Percentiles rank a stretch among this genome's conserved stretches.
These are phyloP conservation scores for Elsinoe fawcettii DNA, from an alignment of 2,329 filamentous ascomycete species.

Conservation along the genomic window DNA sequence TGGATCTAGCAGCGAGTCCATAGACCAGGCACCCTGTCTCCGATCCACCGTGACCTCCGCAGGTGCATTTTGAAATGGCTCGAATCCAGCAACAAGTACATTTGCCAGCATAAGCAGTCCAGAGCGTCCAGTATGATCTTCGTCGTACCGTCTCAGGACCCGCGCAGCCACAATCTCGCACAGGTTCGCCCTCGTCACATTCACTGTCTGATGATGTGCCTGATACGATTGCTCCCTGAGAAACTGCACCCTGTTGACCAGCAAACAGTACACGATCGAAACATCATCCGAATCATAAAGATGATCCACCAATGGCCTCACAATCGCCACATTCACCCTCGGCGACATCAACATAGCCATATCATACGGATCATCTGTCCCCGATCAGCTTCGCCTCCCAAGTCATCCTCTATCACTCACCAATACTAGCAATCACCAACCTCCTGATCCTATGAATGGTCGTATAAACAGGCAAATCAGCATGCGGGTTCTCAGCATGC, in stretches of 20 bases:
- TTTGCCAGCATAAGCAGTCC: conserved; percentile 68
- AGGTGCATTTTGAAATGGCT: conserved; percentile 78
- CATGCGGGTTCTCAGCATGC: conserved; percentile 48
- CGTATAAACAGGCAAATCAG: conserved; percentile 62
- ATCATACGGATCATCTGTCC: conserved; percentile 55
- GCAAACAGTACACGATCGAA: conserved; percentile 74
- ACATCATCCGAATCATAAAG: conserved; percentile 73
- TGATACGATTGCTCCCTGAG: conserved; percentile 68
- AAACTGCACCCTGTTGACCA: conserved; percentile 76
- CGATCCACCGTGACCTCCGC: conserved; percentile 55
- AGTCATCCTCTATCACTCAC: conserved; percentile 22
- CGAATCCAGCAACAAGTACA: conserved; percentile 74
- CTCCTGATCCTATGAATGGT: conserved; percentile 58
- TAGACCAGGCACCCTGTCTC: conserved; percentile 39
- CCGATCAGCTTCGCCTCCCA: not conserved
- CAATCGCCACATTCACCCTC: conserved; percentile 71
- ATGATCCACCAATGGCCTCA: conserved; percentile 75
- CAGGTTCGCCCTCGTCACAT: conserved; percentile 66
- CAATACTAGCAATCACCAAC: conserved; percentile 41
- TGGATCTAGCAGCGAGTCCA: conserved; percentile 34
- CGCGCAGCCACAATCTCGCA: conserved; percentile 75
- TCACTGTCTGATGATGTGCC: conserved; percentile 72
- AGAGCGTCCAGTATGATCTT: conserved; percentile 63
- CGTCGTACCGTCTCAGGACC: conserved; percentile 68
- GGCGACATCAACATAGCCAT: conserved; percentile 72